A percentile compares a stretch with the other conserved stretches of the same genome.
These are phyloP conservation scores for Trichoderma lentiforme DNA, from an alignment of 2,329 filamentous ascomycete genomes.

Conservation along the genomic window DNA sequence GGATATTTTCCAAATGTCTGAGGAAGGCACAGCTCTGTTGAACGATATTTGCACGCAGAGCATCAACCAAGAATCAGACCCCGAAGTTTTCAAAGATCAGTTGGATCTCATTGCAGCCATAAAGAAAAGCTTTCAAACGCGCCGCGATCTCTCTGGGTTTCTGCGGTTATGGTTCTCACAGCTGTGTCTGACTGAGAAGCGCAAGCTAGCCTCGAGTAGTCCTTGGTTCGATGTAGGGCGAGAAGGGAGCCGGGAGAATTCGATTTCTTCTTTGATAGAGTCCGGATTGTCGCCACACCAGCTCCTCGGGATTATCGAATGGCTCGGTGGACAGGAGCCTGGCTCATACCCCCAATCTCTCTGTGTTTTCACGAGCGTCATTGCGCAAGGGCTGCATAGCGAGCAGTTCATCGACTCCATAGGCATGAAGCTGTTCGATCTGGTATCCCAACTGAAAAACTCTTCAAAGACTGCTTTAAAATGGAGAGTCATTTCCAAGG, in stretches of 20 bases:
- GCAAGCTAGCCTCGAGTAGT: conserved; percentile 26
- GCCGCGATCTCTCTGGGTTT: conserved; percentile 45
- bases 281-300: conserved; percentile 45
- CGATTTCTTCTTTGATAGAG: conserved; percentile 34
- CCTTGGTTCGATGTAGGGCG: conserved; percentile 34
- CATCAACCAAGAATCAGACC: conserved; percentile 23
- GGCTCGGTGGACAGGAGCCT: conserved; percentile 38
- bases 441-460: conserved; percentile 31
- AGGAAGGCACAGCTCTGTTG: conserved; percentile 40
- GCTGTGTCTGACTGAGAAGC: conserved; percentile 35
- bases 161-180: conserved; percentile 46
- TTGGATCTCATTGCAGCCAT: conserved; percentile 41
- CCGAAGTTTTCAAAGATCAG: conserved; percentile 24
- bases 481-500: conserved; percentile 39
- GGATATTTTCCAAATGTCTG: conserved; percentile 44
- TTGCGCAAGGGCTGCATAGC: conserved; percentile 41
- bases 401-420: conserved; percentile 44
- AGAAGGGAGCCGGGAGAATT: conserved; percentile 20
- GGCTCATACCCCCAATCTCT: conserved; percentile 31
- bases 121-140: conserved; percentile 43
- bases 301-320: conserved; percentile 41
- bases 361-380: conserved; percentile 42
- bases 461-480: conserved; percentile 35
- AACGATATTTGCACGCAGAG: conserved; percentile 39
- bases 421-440: conserved; percentile 37